Percentiles rank a stretch among this genome's conserved stretches.
Conservation (phyloP, 768 basidiomycete genomes). For the Lyophyllum atratum region DNA sequence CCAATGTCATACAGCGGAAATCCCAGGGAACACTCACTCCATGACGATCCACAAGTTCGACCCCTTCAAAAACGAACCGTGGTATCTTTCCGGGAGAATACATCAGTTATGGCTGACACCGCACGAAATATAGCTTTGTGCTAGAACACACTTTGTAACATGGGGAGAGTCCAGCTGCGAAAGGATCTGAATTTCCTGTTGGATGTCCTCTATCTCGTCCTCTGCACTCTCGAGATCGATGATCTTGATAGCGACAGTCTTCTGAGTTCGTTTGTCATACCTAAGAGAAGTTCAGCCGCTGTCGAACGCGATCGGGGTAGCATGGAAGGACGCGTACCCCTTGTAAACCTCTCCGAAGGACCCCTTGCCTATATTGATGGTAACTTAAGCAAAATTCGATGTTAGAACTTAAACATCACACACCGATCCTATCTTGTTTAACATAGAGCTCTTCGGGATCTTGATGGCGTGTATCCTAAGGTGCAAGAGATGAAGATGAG, state of each 20-base stretch:
- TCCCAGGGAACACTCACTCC: slow-evolving; percentile 60
- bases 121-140: background rate
- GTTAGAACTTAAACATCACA: slow-evolving; percentile 17
- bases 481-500: slow-evolving; percentile 15
- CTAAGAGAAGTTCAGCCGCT: slow-evolving; percentile 41
- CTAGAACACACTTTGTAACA: slow-evolving; percentile 82
- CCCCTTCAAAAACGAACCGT: slow-evolving; percentile 94
- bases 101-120: slow-evolving; percentile 13
- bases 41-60: slow-evolving; percentile 99
- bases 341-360: slow-evolving; percentile 99
- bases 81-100: slow-evolving; percentile 57
- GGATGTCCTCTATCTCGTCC: slow-evolving; percentile 99
- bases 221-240: slow-evolving; percentile 99
- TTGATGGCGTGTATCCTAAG: slow-evolving; percentile 36
- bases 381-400: slow-evolving; percentile 10
- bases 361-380: slow-evolving; percentile 73
- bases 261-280: slow-evolving; percentile 93
- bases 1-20: slow-evolving; percentile 4
- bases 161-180: slow-evolving; percentile 94
- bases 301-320: background rate
- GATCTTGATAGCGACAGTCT: slow-evolving; percentile 99
- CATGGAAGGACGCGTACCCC: slow-evolving; percentile 56
- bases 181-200: slow-evolving; percentile 98
- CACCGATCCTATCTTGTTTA: slow-evolving; percentile 96
- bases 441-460: slow-evolving; percentile 98